phyloP scores from a whole-genome alignment of 495 filamentous ascomycete species.

The Tuber magnatum region DNA sequence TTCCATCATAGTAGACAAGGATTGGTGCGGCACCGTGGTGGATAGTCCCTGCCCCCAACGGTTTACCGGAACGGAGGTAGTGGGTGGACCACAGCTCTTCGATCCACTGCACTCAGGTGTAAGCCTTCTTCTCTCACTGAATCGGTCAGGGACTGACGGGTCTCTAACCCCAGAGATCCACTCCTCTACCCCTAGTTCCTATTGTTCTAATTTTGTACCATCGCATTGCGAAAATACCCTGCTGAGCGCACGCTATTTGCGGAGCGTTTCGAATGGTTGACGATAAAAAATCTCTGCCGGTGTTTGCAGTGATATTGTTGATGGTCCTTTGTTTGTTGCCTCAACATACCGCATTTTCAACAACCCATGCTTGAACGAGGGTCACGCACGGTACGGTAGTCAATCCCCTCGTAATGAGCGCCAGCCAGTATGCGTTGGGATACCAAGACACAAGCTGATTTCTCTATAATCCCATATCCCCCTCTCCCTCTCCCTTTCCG shows the following conservation, averaged over 20 bases:
- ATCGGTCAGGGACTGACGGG: background rate
- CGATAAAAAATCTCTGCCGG: background rate
- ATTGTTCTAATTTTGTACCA: background rate
- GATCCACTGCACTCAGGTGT: background rate
- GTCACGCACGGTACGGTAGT: background rate
- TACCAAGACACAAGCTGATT: background rate
- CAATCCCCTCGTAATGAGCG: background rate
- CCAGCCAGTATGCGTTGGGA: background rate
- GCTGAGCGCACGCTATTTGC: background rate
- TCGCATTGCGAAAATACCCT: background rate
- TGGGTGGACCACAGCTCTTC: background rate
- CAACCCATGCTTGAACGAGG: background rate
- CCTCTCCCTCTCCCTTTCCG: background rate
- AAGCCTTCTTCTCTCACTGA: background rate
- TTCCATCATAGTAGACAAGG: background rate
- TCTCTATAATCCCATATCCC: background rate
- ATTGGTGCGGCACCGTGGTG: background rate
- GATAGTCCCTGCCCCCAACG: too few relatives aligned
- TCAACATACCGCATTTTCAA: background rate
- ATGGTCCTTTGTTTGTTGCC: background rate
- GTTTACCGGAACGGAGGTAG: too few relatives aligned
- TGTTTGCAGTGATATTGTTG: background rate
- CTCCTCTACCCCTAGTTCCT: background rate
- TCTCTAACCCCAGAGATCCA: background rate
- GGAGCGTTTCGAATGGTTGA: background rate